Conservation (phyloP, 2,329 filamentous ascomycete species). For the Penicillium olsonii region DNA sequence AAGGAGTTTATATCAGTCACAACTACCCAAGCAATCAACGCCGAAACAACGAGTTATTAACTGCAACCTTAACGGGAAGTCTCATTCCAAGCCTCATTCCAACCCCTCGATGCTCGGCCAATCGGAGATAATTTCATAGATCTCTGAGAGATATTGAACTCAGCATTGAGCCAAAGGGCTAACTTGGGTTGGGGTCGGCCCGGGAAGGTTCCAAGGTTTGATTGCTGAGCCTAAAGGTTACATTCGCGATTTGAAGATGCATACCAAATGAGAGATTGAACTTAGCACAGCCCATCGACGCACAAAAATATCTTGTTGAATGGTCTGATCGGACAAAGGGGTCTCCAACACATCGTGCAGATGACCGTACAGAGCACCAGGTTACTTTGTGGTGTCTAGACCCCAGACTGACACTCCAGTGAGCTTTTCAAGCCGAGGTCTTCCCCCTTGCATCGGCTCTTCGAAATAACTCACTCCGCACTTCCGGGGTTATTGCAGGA, state of each 20-base stretch:
- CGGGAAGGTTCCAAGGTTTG: not conserved
- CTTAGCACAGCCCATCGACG: too few relatives aligned
- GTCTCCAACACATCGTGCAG: too few relatives aligned
- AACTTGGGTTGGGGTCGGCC: not conserved
- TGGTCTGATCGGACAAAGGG: not conserved
- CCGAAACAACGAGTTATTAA: not conserved
- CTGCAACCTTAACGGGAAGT: not conserved
- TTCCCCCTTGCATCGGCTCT: conserved; percentile 5
- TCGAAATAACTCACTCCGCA: not conserved
- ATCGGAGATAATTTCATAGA: not conserved
- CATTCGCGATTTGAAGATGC: not conserved
- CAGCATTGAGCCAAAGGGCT: too few relatives aligned
- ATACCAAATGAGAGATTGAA: too few relatives aligned
- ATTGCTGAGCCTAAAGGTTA: not conserved
- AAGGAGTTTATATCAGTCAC: not conserved
- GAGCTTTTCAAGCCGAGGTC: not conserved
- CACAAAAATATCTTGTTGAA: too few relatives aligned
- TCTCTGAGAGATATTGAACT: too few relatives aligned
- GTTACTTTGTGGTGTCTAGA: not conserved
- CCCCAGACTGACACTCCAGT: too few relatives aligned
- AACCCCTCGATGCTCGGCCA: conserved; percentile 1
- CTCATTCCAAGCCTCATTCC: conserved; percentile 7
- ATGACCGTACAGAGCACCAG: too few relatives aligned
- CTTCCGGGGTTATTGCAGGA: not conserved
- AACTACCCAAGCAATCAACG: not conserved